Evolutionary conservation across 2,329 filamentous ascomycete species (phyloP).

Genomic region (Trichoderma citrinoviride): DNA sequence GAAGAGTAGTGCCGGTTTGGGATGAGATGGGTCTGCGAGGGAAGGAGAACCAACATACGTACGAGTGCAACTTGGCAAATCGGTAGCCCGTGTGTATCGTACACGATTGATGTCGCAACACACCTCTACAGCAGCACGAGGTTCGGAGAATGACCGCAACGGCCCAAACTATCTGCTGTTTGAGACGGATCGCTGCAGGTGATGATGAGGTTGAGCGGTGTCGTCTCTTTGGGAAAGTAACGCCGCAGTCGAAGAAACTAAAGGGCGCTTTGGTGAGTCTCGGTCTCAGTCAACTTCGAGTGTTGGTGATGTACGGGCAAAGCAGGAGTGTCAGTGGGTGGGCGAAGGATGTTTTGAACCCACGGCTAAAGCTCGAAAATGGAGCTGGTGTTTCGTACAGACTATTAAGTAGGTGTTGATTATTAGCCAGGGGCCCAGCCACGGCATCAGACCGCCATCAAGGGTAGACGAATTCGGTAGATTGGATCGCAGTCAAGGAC

Average conservation of each 20-base stretch:
- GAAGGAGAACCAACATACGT: conserved; percentile 14
- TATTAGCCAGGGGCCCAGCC: conserved; percentile 1
- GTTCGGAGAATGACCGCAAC: background rate
- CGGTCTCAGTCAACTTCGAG: background rate
- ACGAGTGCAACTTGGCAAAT: background rate
- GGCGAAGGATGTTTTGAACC: background rate
- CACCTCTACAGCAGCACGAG: background rate
- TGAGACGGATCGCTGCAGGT: background rate
- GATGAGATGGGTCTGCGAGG: background rate
- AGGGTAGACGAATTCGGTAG: background rate
- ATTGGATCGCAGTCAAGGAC: background rate
- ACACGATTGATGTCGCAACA: background rate
- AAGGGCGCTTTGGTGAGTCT: background rate
- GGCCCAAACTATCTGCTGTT: background rate
- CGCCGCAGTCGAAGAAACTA: background rate
- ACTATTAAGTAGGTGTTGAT: background rate
- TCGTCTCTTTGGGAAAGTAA: background rate
- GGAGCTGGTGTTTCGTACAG: background rate
- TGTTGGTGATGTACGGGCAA: background rate
- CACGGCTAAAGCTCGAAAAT: conserved; percentile 10
- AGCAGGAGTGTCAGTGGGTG: conserved; percentile 1
- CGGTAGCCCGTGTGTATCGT: conserved; percentile 5
- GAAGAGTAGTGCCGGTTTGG: background rate
- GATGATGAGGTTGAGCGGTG: background rate
- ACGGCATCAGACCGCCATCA: background rate